Percentiles rank a stretch among this genome's conserved stretches.
Evolutionary conservation across 257 asterid species (phyloP).

Genomic region (Ajuga chamaepitys): DNA sequence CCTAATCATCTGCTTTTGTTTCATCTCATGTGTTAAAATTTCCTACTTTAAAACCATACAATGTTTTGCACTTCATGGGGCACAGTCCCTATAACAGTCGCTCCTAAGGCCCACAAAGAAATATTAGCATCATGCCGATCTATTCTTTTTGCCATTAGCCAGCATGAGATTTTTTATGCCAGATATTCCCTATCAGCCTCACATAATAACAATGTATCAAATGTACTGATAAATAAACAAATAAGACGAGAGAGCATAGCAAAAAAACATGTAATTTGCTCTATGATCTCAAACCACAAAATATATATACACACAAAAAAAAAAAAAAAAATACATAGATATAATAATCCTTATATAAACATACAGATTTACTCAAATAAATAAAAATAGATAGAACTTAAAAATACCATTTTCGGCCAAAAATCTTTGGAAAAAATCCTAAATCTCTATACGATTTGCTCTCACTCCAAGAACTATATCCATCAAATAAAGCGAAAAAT

Average conservation of each 20-base stretch:
- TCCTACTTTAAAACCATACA: not conserved
- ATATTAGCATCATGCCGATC: not conserved
- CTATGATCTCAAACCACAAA: not conserved
- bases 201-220: constrained; percentile 4
- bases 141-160: not conserved
- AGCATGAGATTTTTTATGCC: not conserved
- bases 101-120: not conserved
- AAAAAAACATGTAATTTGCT: not conserved
- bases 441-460: not conserved
- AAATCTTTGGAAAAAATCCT: not conserved
- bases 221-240: constrained; percentile 2
- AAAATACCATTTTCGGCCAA: constrained; percentile 1
- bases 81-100: not conserved
- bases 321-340: too few species aligned
- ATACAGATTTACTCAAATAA: too few species aligned
- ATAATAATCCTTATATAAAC: too few species aligned
- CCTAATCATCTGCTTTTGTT: not conserved
- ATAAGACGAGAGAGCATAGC: not conserved
- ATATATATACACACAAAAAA: not conserved
- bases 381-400: too few species aligned
- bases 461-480: not conserved
- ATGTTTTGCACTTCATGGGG: not conserved
- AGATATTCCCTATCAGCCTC: not conserved
- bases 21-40: not conserved
- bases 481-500: not conserved